Percentiles rank a stretch among this genome's conserved stretches.
Evolutionary conservation across 306 rosid genomes (phyloP).

Genomic region (Malus domestica): DNA sequence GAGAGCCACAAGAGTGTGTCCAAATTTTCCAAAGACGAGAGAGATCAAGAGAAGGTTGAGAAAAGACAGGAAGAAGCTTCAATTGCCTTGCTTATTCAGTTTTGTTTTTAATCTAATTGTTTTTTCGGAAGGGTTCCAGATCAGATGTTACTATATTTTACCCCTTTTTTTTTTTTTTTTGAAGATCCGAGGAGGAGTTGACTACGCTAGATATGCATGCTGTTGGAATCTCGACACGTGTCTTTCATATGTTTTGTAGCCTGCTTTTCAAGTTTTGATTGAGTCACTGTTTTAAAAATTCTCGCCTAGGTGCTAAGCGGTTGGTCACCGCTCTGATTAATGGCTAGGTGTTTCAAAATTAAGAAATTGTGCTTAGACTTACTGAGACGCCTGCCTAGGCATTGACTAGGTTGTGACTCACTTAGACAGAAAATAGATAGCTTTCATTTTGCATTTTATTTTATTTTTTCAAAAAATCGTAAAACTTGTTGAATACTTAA

Average conservation of each 20-base stretch:
- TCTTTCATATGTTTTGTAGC: background rate
- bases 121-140: background rate
- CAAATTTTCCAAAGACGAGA: conserved; percentile 7
- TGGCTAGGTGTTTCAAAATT: too few relatives aligned
- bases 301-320: too few relatives aligned
- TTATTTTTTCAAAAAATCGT: too few relatives aligned
- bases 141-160: background rate
- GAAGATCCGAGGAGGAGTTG: conserved; percentile 52
- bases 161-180: background rate
- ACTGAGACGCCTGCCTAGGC: too few relatives aligned
- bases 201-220: conserved; percentile 39
- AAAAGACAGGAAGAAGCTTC: conserved; percentile 12
- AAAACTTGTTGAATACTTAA: too few relatives aligned
- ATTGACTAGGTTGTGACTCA: too few relatives aligned
- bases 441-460: too few relatives aligned
- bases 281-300: too few relatives aligned
- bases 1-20: conserved; percentile 21
- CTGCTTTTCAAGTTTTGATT: background rate
- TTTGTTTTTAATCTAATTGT: background rate
- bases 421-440: too few relatives aligned
- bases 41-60: conserved; percentile 2
- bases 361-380: too few relatives aligned
- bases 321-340: too few relatives aligned
- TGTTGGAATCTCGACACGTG: conserved; percentile 47
- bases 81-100: conserved; percentile 1